Percentiles rank a stretch among this genome's conserved stretches.
phyloP scores from a whole-genome alignment of 2,329 filamentous ascomycete genomes.

The Penicillium sumatraense region DNA sequence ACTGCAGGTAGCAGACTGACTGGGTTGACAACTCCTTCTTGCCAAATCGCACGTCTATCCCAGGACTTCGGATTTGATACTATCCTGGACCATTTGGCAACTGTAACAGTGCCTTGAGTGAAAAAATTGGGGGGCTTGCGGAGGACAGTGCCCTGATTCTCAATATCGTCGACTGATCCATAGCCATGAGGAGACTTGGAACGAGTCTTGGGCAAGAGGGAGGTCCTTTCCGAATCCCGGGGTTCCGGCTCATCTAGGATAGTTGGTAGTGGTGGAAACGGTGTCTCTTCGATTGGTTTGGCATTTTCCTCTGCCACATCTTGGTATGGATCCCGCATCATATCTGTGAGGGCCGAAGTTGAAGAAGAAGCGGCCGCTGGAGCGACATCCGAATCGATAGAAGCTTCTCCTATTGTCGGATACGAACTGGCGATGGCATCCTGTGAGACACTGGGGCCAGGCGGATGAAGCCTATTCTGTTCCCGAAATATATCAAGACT shows the following conservation, averaged over 20 bases:
- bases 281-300: conserved; percentile 21
- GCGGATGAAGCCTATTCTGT: conserved; percentile 11
- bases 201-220: conserved; percentile 37
- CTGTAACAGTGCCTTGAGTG: conserved; percentile 21
- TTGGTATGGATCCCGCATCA: conserved; percentile 51
- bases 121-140: conserved; percentile 18
- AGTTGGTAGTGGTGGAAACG: conserved; percentile 19
- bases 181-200: conserved; percentile 36
- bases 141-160: conserved; percentile 28
- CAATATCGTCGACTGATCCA: conserved; percentile 36
- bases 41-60: conserved; percentile 69
- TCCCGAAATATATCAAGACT: conserved; percentile 36
- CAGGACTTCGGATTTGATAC: conserved; percentile 70
- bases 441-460: conserved; percentile 3
- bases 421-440: conserved; percentile 23
- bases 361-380: conserved; percentile 32
- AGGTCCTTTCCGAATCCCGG: conserved; percentile 41
- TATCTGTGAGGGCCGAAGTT: conserved; percentile 55
- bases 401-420: conserved; percentile 10
- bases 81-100: conserved; percentile 32
- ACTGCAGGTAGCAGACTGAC: conserved; percentile 80
- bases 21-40: conserved; percentile 68
- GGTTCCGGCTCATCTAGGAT: conserved; percentile 30
- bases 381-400: conserved; percentile 20
- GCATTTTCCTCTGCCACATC: conserved; percentile 25